phyloP scores from a whole-genome alignment of 23 red algal species.

The Porphyridium purpureum region DNA sequence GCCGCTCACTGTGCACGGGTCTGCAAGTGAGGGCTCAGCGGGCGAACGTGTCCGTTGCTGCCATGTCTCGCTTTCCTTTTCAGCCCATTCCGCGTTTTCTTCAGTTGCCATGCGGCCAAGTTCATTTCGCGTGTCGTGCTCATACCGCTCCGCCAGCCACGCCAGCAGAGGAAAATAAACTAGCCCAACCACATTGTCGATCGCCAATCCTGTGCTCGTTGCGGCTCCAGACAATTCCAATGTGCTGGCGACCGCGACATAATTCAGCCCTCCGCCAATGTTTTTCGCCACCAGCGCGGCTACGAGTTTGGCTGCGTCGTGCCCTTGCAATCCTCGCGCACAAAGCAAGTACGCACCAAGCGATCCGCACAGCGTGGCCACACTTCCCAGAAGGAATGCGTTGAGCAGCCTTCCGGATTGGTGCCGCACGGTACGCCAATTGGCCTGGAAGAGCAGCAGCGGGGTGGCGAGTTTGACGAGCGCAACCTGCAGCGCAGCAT shows the following conservation, averaged over 20 bases:
- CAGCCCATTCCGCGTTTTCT: neutral
- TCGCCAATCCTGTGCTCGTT: neutral
- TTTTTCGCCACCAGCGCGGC: conserved; percentile 10
- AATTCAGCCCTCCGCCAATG: conserved; percentile 13
- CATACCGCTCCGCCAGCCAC: neutral
- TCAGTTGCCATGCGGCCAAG: no score
- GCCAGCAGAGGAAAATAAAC: conserved; percentile 5
- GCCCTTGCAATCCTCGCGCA: neutral
- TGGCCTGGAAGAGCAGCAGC: conserved; percentile 6
- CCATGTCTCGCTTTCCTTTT: neutral
- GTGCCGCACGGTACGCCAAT: neutral
- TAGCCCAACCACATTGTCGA: conserved; percentile 7
- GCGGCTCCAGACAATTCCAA: neutral
- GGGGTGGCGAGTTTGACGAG: conserved; percentile 1
- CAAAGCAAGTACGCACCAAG: neutral
- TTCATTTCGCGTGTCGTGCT: no score
- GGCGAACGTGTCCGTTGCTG: no score
- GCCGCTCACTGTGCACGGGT: neutral
- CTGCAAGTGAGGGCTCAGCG: neutral
- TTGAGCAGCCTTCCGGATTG: neutral
- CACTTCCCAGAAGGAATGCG: neutral
- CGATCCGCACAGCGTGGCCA: neutral
- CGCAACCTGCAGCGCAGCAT: neutral
- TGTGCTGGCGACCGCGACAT: conserved; percentile 1
- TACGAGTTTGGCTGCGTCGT: neutral